Base-by-base conservation (phyloP, 148 eudicot species). In the Salicornia ramosissima region DNA sequence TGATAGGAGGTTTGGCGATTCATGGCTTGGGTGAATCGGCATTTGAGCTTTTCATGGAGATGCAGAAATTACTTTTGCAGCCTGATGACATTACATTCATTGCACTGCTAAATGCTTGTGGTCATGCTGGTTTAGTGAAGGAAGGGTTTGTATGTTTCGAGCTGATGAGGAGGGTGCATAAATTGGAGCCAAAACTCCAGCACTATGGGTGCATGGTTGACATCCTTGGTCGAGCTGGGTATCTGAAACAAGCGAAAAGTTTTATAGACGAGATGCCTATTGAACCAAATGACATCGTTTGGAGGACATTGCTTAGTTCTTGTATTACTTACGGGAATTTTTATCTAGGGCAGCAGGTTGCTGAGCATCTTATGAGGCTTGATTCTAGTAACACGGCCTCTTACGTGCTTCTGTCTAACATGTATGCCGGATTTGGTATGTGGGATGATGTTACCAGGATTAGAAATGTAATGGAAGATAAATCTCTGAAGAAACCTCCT, bases 141-240 rank as follows among this genome's bases (percentile, higher is more conserved):
- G 92, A 87, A 84, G 92, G 96, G 11, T 59, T 78, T 13, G 68
- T 87, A 7, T 86, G 92, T 77, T 87, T 90, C 39, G 90, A 90
- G 66, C 73, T 86, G 40, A 87, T 87, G 92, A 79, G 92, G 69
- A 80, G 83, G 71, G 71, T 84, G 65, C 80, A 84, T 74, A 82
- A 80, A 55, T 2, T 86, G 34, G 83, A 78, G 54, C 92, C 96
- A 15, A 87, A 83, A 68, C 70, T 87, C 49, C 92, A 86, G 71
- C 96, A 90, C 63, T 86, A 85, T 46, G 92, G 92, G 71, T 90
- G 96, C 76, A 71, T 90, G 80, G 88, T 87, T 68, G 92, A 90
- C 80, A 81, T 90, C 54, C 88, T 87, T 73, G 77, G 82, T 31
- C 79, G 88, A 61, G 87, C 90, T 61, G 96, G 96, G 60, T 69